Evolutionary conservation across 768 basidiomycete species (phyloP).

Genomic region (Galerina marginata): DNA sequence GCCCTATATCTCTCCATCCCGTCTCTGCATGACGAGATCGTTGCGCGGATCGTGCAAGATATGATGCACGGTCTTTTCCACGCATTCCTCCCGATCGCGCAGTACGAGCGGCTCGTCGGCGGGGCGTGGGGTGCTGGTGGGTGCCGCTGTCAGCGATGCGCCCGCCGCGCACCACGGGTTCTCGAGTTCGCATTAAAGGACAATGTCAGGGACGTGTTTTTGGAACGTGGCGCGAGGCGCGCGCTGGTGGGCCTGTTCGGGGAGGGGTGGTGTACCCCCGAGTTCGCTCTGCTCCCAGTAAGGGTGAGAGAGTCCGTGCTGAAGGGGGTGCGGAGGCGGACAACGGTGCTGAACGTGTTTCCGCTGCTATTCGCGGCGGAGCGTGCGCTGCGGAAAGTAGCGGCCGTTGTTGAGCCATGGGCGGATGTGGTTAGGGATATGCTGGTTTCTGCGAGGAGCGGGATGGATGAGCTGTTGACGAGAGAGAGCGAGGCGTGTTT

Average conservation of each 20-base stretch:
- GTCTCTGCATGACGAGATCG: slow-evolving; percentile 78
- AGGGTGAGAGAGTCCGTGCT: slow-evolving; percentile 71
- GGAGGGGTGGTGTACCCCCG: slow-evolving; percentile 85
- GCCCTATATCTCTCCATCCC: slow-evolving; percentile 80
- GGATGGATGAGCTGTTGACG: slow-evolving; percentile 66
- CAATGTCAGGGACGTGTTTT: slow-evolving; percentile 75
- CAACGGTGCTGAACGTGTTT: slow-evolving; percentile 71
- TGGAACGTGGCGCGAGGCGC: slow-evolving; percentile 74
- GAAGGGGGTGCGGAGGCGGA: slow-evolving; percentile 73
- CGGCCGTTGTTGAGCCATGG: slow-evolving; percentile 70
- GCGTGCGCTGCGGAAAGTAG: slow-evolving; percentile 60
- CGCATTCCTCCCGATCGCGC: slow-evolving; percentile 78
- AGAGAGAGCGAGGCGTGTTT: slow-evolving; percentile 68
- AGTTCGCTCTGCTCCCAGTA: slow-evolving; percentile 74
- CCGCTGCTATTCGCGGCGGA: slow-evolving; percentile 71
- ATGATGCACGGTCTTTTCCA: slow-evolving; percentile 92
- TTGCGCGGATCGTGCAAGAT: slow-evolving; percentile 83
- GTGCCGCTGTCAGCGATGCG: slow-evolving; percentile 84
- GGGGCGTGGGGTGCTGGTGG: slow-evolving; percentile 85
- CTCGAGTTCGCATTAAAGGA: slow-evolving; percentile 80
- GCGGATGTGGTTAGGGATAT: slow-evolving; percentile 70
- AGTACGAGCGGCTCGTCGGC: slow-evolving; percentile 75
- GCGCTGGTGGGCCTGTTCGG: slow-evolving; percentile 87
- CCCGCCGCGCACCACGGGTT: slow-evolving; percentile 78
- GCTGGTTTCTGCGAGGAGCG: slow-evolving; percentile 64